These are phyloP conservation scores for Macroventuria anomochaeta DNA, from an alignment of 2,329 filamentous ascomycete species.

Conservation along the genomic window DNA sequence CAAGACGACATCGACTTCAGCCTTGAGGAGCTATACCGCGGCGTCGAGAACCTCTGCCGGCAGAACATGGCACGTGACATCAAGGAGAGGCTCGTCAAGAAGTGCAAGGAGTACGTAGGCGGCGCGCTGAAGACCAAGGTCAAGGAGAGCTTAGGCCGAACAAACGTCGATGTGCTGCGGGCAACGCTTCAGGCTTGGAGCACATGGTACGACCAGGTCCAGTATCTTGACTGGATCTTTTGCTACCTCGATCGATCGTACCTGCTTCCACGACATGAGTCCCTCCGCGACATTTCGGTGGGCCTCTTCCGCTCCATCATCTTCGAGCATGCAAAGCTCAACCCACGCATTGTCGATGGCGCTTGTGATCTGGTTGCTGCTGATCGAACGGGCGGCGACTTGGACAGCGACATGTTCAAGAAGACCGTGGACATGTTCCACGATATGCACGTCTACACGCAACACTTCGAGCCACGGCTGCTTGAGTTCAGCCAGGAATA, in stretches of 20 bases:
- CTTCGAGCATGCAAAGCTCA: constrained; percentile 61
- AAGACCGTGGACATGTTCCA: constrained; percentile 83
- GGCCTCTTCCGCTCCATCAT: constrained; percentile 72
- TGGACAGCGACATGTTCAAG: constrained; percentile 70
- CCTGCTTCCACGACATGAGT: constrained; percentile 75
- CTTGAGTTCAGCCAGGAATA: constrained; percentile 71
- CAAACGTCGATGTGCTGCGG: constrained; percentile 69
- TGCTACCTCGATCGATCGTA: constrained; percentile 94
- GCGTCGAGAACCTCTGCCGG: constrained; percentile 89
- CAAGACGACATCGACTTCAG: constrained; percentile 67
- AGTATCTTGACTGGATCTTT: constrained; percentile 84
- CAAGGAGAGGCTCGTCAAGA: constrained; percentile 68
- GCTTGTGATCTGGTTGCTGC: constrained; percentile 77
- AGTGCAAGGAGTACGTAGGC: constrained; percentile 69
- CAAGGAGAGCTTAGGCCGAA: constrained; percentile 61
- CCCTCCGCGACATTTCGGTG: constrained; percentile 82
- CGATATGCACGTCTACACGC: constrained; percentile 80
- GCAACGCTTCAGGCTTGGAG: constrained; percentile 71
- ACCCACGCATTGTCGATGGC: constrained; percentile 66
- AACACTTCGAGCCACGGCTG: constrained; percentile 79
- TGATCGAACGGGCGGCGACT: constrained; percentile 66
- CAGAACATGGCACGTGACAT: constrained; percentile 74
- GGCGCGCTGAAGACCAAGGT: constrained; percentile 65
- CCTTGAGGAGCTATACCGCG: constrained; percentile 87
- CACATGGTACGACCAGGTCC: constrained; percentile 77